These are phyloP conservation scores for Nymphaea thermarum DNA, from an alignment of 164 flowering plant species.

Conservation along the genomic window DNA sequence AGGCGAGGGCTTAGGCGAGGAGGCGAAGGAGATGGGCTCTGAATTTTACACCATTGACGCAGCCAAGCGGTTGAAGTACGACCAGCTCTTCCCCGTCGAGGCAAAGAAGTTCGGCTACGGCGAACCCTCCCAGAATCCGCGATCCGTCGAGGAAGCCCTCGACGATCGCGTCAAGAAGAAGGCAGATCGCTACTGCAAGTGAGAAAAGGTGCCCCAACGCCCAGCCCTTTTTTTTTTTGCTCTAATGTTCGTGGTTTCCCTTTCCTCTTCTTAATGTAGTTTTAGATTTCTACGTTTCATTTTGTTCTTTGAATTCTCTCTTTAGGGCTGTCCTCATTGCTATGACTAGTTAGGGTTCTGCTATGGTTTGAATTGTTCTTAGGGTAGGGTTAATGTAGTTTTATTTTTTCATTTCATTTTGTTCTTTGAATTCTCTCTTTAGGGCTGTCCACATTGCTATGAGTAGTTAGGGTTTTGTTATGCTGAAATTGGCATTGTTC, in stretches of 20 bases:
- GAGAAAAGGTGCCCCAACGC: slow-evolving; percentile 3
- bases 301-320: not conserved
- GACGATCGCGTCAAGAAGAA: slow-evolving; percentile 96
- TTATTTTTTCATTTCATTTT: too few relatives aligned
- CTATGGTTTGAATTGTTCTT: too few relatives aligned
- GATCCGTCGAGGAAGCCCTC: slow-evolving; percentile 66
- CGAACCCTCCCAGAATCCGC: slow-evolving; percentile 25
- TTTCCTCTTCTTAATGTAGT: not conserved
- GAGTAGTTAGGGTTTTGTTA: too few relatives aligned
- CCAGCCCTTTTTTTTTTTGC: not conserved
- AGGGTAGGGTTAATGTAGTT: too few relatives aligned
- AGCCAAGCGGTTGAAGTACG: slow-evolving; percentile 78
- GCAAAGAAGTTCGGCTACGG: slow-evolving; percentile 63
- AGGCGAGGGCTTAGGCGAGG: slow-evolving; percentile 5
- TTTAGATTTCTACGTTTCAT: not conserved
- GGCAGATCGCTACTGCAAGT: slow-evolving; percentile 97
- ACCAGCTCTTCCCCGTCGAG: slow-evolving; percentile 75
- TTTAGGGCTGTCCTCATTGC: too few relatives aligned
- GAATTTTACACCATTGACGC: slow-evolving; percentile 69
- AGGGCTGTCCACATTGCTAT: too few relatives aligned
- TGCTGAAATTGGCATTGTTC: too few relatives aligned
- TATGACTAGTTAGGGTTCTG: too few relatives aligned
- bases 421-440: too few relatives aligned
- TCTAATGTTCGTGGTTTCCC: not conserved
- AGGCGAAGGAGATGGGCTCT: not conserved